A percentile compares a stretch with the other conserved stretches of the same genome.
Conservation (phyloP, 257 asterid genomes). For the Anisodus tanguticus region DNA sequence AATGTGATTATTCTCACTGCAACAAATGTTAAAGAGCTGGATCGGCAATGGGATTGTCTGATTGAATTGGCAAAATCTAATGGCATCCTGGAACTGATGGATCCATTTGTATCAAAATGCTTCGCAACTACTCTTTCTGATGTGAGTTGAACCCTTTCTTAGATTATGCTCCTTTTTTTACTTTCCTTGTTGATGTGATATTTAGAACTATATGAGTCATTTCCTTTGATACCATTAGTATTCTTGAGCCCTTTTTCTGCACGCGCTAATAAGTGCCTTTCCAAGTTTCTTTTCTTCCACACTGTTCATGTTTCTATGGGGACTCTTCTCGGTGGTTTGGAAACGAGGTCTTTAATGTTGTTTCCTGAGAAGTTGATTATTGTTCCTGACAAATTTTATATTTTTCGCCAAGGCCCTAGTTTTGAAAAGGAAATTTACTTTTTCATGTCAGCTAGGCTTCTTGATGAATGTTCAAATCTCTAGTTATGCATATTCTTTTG, state of each 20-base stretch:
- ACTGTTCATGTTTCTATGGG: background rate
- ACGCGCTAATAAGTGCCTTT: background rate
- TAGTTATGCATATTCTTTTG: background rate
- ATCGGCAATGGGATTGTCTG: conserved; percentile 75
- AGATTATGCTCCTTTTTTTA: background rate
- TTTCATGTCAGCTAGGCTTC: background rate
- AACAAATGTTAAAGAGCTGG: conserved; percentile 70
- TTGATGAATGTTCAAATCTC: background rate
- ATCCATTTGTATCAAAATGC: conserved; percentile 64
- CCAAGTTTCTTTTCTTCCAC: background rate
- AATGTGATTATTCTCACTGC: conserved; percentile 79
- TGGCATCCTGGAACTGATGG: conserved; percentile 47
- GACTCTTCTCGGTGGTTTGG: background rate
- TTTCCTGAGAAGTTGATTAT: background rate
- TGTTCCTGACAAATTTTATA: background rate
- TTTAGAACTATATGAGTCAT: background rate
- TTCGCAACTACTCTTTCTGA: conserved; percentile 60
- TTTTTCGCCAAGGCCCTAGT: background rate
- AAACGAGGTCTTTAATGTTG: background rate
- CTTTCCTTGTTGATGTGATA: background rate
- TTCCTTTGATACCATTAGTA: conserved; percentile 10
- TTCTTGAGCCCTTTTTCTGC: background rate
- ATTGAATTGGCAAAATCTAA: conserved; percentile 53
- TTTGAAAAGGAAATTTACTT: background rate
- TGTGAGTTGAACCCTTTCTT: conserved; percentile 50